Base-by-base conservation (phyloP, 805 yeast species). In the Metahyphopichia silvanorum region DNA sequence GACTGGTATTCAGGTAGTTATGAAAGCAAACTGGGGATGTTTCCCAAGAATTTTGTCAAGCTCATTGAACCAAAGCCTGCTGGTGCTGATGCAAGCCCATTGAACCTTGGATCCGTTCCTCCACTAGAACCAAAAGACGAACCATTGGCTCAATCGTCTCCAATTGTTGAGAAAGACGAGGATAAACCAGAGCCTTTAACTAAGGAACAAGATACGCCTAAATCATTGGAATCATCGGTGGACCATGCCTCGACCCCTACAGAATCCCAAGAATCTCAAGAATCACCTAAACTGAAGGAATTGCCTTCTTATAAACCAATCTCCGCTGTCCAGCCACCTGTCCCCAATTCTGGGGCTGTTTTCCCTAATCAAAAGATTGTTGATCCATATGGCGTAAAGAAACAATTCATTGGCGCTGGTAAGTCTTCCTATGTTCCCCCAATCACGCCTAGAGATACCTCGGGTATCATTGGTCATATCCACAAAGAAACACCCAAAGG, bases 1-100 rank as follows among this genome's bases (percentile, higher is more conserved):
- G 96, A 89, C 42, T 93, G 98, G 98, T 83, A 76, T 51, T 66
- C 74, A 24, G 98, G 98, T 3, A 62, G 69, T 4, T 83, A 74
- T 46, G 62, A 63, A 20, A 86, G 86, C 4, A 58, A 62, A 27
- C 58, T 74, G 14, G 98, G 98, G 6, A 80, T 89, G 64, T 93
- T 93, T 48, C 98, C 98, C 3, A 77, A 74, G 53, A 79, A 77
- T 50, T 91, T 86, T 63, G 98, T 91, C 4, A 76, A 76, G 31
- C 29, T 27, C 13, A 36, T 15, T 12, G n/a, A n/a, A n/a, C n/a
- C n/a, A n/a, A 34, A 30, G 2, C 32, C 41, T 14, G 24, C 43
- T 16, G 34, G 37, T 36, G 42, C 31, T n/a, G 33, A 33, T 5
- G 40, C 42, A 12, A 23, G 32, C n/a, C 14, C 38, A 2, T 32